phyloP scores from a whole-genome alignment of 768 basidiomycete species.

The Auriscalpium orientale region DNA sequence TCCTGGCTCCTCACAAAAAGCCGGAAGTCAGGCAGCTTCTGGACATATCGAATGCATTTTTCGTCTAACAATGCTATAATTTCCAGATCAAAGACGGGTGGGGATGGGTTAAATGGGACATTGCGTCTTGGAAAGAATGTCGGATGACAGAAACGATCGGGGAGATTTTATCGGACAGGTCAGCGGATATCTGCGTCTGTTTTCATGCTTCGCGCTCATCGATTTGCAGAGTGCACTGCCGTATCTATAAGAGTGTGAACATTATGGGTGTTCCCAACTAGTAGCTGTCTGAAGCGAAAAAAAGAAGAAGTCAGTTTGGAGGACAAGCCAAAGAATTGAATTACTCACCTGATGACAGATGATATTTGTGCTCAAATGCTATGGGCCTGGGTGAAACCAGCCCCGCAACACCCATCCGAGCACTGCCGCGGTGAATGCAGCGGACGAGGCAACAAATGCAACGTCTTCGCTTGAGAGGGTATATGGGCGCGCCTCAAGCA shows the following conservation, averaged over 20 bases:
- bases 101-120: conserved; percentile 61
- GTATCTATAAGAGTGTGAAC: conserved; percentile 42
- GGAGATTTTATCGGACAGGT: conserved; percentile 45
- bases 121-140: conserved; percentile 37
- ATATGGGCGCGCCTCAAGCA: neutral
- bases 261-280: too few species aligned
- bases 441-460: neutral
- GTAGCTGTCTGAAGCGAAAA: too few species aligned
- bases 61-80: neutral
- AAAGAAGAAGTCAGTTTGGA: too few species aligned
- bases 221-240: conserved; percentile 39
- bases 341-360: too few species aligned
- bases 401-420: neutral
- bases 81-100: conserved; percentile 55
- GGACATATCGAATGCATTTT: neutral
- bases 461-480: neutral
- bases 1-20: conserved; percentile 70
- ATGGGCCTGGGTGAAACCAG: neutral
- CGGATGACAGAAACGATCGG: conserved; percentile 33
- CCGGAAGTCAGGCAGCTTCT: conserved; percentile 43
- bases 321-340: too few species aligned
- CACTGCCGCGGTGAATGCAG: neutral
- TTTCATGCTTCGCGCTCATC: neutral
- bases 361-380: too few species aligned
- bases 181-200: conserved; percentile 2